These are phyloP conservation scores for Paratinospora sagittata DNA, from an alignment of 164 flowering plant genomes.

Conservation along the genomic window DNA sequence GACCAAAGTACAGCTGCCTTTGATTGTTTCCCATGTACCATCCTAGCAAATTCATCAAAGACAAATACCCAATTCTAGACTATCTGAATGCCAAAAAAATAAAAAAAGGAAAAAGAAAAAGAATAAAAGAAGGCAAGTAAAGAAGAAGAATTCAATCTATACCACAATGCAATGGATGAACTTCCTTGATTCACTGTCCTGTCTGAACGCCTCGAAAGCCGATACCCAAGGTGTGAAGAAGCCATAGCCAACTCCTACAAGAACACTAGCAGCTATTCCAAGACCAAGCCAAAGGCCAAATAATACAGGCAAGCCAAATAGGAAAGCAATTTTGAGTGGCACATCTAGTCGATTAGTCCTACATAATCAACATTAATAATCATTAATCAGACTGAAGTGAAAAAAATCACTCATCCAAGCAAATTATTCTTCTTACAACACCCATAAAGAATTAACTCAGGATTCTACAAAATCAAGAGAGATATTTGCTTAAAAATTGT, in stretches of 20 bases:
- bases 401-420: not conserved
- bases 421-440: too few relatives aligned
- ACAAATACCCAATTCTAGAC: not conserved
- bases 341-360: constrained; percentile 69
- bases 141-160: constrained; percentile 11
- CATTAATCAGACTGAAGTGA: not conserved
- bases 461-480: not conserved
- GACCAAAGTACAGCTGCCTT: constrained; percentile 84
- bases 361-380: constrained; percentile 11
- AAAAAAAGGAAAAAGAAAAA: not conserved
- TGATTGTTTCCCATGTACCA: constrained; percentile 85
- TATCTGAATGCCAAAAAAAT: not conserved
- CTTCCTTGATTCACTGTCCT: constrained; percentile 47
- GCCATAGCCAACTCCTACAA: constrained; percentile 82
- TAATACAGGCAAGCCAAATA: constrained; percentile 60
- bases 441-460: not conserved
- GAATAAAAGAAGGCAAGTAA: not conserved
- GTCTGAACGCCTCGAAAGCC: constrained; percentile 84
- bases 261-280: constrained; percentile 67
- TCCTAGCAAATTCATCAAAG: constrained; percentile 39
- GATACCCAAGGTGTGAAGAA: constrained; percentile 92
- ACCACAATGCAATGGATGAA: constrained; percentile 80
- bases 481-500: not conserved
- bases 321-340: constrained; percentile 64
- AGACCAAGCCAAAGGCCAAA: constrained; percentile 69